Conservation (phyloP, 306 rosid species). For the Adenanthera pavonina region DNA sequence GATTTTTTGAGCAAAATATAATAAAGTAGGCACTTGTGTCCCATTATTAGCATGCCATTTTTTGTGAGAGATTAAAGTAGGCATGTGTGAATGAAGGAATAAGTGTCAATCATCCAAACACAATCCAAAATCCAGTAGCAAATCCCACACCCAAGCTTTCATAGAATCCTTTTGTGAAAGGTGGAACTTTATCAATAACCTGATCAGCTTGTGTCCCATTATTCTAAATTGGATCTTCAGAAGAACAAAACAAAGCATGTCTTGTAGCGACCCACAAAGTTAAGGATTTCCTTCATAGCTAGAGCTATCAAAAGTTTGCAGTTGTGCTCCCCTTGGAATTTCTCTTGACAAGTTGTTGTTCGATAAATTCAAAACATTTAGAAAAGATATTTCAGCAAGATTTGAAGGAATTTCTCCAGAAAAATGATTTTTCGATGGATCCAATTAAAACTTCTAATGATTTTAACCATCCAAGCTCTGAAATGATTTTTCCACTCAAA, state of each 20-base stretch:
- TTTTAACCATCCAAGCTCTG: background rate
- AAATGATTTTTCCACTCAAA: slow-evolving; percentile 11
- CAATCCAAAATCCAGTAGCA: background rate
- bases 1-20: too few relatives aligned
- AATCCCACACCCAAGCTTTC: background rate
- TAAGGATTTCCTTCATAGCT: background rate
- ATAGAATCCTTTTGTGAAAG: background rate
- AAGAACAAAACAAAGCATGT: background rate
- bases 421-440: slow-evolving; percentile 25
- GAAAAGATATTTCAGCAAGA: background rate
- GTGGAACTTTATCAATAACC: background rate
- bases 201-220: background rate
- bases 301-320: background rate
- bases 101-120: background rate
- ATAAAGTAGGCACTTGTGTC: too few relatives aligned
- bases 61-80: background rate
- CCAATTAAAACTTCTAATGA: background rate
- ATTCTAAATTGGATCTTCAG: background rate
- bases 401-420: slow-evolving; percentile 10
- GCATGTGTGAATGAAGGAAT: background rate
- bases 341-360: slow-evolving; percentile 7
- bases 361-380: slow-evolving; percentile 12
- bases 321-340: slow-evolving; percentile 21
- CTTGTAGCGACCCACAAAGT: background rate
- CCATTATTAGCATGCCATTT: background rate